A percentile compares a stretch with the other conserved stretches of the same genome.
These are phyloP conservation scores for Nepenthes mirabilis DNA, from an alignment of 148 eudicot genomes.

Conservation along the genomic window DNA sequence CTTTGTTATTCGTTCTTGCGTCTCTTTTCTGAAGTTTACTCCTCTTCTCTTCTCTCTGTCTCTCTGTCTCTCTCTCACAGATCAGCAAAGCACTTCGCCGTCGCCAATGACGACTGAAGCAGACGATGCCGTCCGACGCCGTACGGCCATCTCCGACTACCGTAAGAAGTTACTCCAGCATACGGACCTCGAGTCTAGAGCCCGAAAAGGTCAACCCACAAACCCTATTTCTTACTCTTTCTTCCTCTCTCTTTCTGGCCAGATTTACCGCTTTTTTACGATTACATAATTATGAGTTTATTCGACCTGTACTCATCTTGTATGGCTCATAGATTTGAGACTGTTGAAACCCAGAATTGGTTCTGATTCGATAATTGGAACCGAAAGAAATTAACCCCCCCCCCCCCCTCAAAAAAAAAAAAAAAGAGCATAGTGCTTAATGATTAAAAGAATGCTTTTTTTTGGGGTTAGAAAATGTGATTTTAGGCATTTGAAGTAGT, in stretches of 20 bases:
- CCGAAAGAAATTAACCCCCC: too few relatives aligned
- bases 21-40: slow-evolving; percentile 1
- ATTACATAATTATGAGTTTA: too few relatives aligned
- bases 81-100: slow-evolving; percentile 1
- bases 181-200: slow-evolving; percentile 71
- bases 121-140: slow-evolving; percentile 63
- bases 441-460: too few relatives aligned
- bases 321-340: too few relatives aligned
- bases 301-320: too few relatives aligned
- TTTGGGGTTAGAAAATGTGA: too few relatives aligned
- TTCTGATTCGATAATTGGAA: too few relatives aligned
- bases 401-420: too few relatives aligned
- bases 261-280: neutral
- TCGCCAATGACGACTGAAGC: slow-evolving; percentile 36
- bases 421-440: too few relatives aligned
- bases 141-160: slow-evolving; percentile 41
- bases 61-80: neutral
- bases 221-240: neutral
- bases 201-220: slow-evolving; percentile 40
- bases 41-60: too few relatives aligned
- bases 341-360: too few relatives aligned
- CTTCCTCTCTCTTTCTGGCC: neutral
- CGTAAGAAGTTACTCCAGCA: slow-evolving; percentile 68
- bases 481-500: too few relatives aligned
- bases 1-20: slow-evolving; percentile 24